phyloP scores from a whole-genome alignment of 2,329 filamentous ascomycete genomes.

The Xylaria sp. region DNA sequence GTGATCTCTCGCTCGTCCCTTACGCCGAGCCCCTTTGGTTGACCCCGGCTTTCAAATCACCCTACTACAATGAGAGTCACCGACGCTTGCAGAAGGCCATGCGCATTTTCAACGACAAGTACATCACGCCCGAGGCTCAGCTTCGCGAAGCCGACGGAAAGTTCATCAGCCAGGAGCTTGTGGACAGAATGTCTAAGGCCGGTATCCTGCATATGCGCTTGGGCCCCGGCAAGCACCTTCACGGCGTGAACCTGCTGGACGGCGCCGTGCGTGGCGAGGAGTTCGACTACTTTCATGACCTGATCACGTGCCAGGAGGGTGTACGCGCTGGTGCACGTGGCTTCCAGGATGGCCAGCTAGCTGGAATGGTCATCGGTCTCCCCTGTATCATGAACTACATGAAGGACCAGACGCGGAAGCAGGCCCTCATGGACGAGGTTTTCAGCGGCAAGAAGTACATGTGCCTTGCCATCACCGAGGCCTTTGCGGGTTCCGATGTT shows the following conservation, averaged over 20 bases:
- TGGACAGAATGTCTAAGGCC: slow-evolving; percentile 69
- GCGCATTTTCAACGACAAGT: slow-evolving; percentile 65
- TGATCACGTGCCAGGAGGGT: slow-evolving; percentile 71
- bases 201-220: slow-evolving; percentile 77
- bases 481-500: slow-evolving; percentile 80
- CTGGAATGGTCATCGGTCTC: slow-evolving; percentile 77
- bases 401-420: slow-evolving; percentile 59
- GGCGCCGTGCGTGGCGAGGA: slow-evolving; percentile 71
- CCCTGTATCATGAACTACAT: slow-evolving; percentile 78
- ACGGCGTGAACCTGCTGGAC: slow-evolving; percentile 62
- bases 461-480: slow-evolving; percentile 81
- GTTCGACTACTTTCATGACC: slow-evolving; percentile 83
- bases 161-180: slow-evolving; percentile 65
- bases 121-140: slow-evolving; percentile 69
- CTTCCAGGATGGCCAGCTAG: slow-evolving; percentile 83
- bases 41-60: slow-evolving; percentile 66
- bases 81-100: slow-evolving; percentile 61
- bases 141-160: slow-evolving; percentile 70
- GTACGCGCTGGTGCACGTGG: slow-evolving; percentile 66
- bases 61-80: slow-evolving; percentile 77
- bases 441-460: slow-evolving; percentile 82
- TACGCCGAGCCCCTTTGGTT: slow-evolving; percentile 86
- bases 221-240: slow-evolving; percentile 75
- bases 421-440: slow-evolving; percentile 64
- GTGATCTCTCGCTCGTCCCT: slow-evolving; percentile 70